Evolutionary conservation across 108 stramenopile species (phyloP), one percentile per base, ranked within the genome.

Genomic region (Asterionellopsis glacialis): DNA sequence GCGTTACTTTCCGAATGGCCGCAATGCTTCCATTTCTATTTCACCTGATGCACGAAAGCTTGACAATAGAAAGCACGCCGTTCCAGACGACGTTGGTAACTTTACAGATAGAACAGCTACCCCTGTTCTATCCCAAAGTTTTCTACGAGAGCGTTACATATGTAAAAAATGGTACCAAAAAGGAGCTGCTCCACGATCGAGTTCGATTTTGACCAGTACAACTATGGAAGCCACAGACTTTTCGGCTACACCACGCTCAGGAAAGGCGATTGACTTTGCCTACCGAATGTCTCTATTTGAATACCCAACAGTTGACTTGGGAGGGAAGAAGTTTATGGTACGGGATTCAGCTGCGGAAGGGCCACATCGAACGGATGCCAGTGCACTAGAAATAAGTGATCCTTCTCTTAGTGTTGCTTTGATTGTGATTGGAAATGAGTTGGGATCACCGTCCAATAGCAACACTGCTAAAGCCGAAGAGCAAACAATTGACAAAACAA

Each of bases 161-260:
- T 83, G 82, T 49, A 69, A 83, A 26, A 79, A 79, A 19, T 72
- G 74, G 59, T 39, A 33, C n/a, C 73, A 50, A 16, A 66, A 48
- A 53, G 82, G 73, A 21, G 24, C 72, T 1, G 28, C 68, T 28
- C 25, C 47, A 38, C 64, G 70, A 24, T 51, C 63, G 24, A 45
- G 57, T 11, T 44, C 49, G 19, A 64, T 64, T 41, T 41, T 72
- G 38, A 45, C 73, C n/a, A 88, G 90, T 49, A 74, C 84, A 14
- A 68, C 88, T 0, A 86, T 91, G 84, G 90, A 91, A 55, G 64
- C 81, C 0, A 67, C 70, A 10, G 90, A 91, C 61, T 91, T 91
- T 57, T 82, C 57, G 55, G 68, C 80, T 7, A 64, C 58, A 18
- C 91, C 91, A n/a, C 59, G 91, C 48, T 64, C 80, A 26, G 91